phyloP scores from a whole-genome alignment of 129 eudicot genomes.

The Flaveria brownii region DNA sequence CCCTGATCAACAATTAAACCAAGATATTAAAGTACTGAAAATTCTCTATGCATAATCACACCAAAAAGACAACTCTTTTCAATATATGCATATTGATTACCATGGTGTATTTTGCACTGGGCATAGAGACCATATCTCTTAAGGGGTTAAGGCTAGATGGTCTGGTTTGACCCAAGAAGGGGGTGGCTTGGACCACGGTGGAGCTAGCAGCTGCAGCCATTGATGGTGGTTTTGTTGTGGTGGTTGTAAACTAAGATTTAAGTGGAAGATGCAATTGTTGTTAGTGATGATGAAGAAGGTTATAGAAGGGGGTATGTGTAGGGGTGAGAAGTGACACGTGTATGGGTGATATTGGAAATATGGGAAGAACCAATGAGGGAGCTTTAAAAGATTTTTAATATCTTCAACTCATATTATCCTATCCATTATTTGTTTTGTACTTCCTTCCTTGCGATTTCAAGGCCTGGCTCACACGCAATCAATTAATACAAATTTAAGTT shows the following conservation, averaged over 20 bases:
- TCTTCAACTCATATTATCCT: slow-evolving; percentile 53
- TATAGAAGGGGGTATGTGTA: slow-evolving; percentile 9
- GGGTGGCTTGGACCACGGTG: slow-evolving; percentile 57
- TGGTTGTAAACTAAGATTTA: too few relatives aligned
- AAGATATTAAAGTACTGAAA: too few relatives aligned
- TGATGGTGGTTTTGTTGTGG: slow-evolving; percentile 12
- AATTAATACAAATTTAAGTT: too few relatives aligned
- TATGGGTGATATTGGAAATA: slow-evolving; percentile 41
- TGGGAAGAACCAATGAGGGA: slow-evolving; percentile 56
- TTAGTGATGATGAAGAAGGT: slow-evolving; percentile 12
- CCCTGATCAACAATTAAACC: too few relatives aligned
- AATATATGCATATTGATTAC: slow-evolving; percentile 25
- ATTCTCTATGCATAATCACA: background rate
- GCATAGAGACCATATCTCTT: slow-evolving; percentile 61
- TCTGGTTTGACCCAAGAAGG: slow-evolving; percentile 71
- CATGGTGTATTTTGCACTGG: slow-evolving; percentile 63
- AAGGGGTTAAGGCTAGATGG: slow-evolving; percentile 48
- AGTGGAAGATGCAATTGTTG: slow-evolving; percentile 11
- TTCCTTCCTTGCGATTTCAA: background rate
- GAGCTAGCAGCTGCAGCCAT: slow-evolving; percentile 70
- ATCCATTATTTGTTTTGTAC: slow-evolving; percentile 45
- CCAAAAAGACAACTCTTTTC: background rate
- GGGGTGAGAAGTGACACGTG: slow-evolving; percentile 23
- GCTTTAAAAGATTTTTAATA: slow-evolving; percentile 47
- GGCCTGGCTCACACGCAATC: too few relatives aligned